Conservation (phyloP, 2,329 filamentous ascomycete species). For the Pseudogymnoascus sp. region DNA sequence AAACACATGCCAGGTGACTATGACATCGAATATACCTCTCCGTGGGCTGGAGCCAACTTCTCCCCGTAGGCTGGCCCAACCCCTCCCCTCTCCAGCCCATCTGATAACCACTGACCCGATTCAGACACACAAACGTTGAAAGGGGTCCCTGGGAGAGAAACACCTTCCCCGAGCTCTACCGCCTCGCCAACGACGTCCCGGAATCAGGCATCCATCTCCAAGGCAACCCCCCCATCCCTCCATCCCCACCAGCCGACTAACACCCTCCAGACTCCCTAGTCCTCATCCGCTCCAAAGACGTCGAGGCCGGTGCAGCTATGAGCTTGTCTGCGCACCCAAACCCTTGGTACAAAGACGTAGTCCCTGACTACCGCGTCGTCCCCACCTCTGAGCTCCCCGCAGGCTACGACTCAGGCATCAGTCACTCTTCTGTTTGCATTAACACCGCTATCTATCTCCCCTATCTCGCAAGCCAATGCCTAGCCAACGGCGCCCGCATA, state of each 20-base stretch:
- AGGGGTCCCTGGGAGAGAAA: conserved; percentile 47
- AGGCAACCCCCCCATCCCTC: conserved; percentile 33
- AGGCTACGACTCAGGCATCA: conserved; percentile 62
- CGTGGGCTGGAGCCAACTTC: conserved; percentile 80
- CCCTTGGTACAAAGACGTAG: conserved; percentile 65
- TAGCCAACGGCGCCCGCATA: conserved; percentile 62
- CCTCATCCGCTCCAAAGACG: conserved; percentile 53
- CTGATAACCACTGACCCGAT: conserved; percentile 7
- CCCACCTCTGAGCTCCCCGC: conserved; percentile 48
- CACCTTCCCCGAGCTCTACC: conserved; percentile 56
- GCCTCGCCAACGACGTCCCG: conserved; percentile 55
- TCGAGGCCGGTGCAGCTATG: conserved; percentile 45
- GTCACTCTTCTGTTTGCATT: conserved; percentile 82
- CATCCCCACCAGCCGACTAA: background rate
- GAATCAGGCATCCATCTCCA: conserved; percentile 79
- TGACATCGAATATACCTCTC: conserved; percentile 82
- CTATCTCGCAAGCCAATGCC: conserved; percentile 75
- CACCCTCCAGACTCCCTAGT: conserved; percentile 38
- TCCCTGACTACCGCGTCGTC: conserved; percentile 63
- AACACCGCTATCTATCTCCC: conserved; percentile 83
- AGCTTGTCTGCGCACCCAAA: conserved; percentile 58
- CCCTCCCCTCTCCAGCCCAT: too few species aligned
- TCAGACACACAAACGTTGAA: conserved; percentile 15
- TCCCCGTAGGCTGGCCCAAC: conserved; percentile 48
- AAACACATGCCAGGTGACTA: conserved; percentile 95